A percentile compares a stretch with the other conserved stretches of the same genome.
phyloP scores from a whole-genome alignment of 1,284 basidiomycete genomes.

The Sutorius eximius region DNA sequence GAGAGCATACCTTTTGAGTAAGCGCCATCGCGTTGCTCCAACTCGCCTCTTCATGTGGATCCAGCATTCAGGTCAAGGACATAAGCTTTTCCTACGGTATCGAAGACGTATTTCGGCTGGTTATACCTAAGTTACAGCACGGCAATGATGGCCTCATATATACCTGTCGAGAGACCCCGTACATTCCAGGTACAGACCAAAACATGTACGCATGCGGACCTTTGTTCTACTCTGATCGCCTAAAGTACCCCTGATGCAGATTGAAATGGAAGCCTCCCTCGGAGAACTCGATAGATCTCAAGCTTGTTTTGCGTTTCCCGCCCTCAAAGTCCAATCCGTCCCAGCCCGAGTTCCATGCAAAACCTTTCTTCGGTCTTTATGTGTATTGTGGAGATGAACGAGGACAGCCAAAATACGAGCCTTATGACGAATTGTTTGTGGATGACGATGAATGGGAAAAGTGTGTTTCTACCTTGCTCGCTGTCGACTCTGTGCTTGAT shows the following conservation, averaged over 20 bases:
- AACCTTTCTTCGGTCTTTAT: conserved; percentile 85
- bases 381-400: conserved; percentile 75
- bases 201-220: conserved; percentile 84
- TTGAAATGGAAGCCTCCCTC: conserved; percentile 99
- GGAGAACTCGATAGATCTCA: conserved; percentile 98
- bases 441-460: conserved; percentile 91
- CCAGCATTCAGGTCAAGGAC: conserved; percentile 82
- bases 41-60: conserved; percentile 8
- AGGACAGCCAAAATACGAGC: conserved; percentile 66
- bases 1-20: conserved; percentile 83
- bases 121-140: conserved; percentile 89
- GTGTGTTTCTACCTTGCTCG: conserved; percentile 47
- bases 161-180: conserved; percentile 85
- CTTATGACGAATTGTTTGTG: conserved; percentile 86
- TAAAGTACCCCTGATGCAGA: conserved; percentile 42
- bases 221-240: not conserved
- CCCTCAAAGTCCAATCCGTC: conserved; percentile 52
- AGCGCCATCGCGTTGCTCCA: conserved; percentile 31
- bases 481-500: conserved; percentile 8
- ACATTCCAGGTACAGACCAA: conserved; percentile 86
- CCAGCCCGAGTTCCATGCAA: conserved; percentile 78
- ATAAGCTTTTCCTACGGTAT: conserved; percentile 90
- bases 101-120: conserved; percentile 79
- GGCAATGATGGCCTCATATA: conserved; percentile 97
- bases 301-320: conserved; percentile 90